Base-by-base conservation (phyloP, 73 alveolate genomes). In the Symbiodinium pilosum region DNA sequence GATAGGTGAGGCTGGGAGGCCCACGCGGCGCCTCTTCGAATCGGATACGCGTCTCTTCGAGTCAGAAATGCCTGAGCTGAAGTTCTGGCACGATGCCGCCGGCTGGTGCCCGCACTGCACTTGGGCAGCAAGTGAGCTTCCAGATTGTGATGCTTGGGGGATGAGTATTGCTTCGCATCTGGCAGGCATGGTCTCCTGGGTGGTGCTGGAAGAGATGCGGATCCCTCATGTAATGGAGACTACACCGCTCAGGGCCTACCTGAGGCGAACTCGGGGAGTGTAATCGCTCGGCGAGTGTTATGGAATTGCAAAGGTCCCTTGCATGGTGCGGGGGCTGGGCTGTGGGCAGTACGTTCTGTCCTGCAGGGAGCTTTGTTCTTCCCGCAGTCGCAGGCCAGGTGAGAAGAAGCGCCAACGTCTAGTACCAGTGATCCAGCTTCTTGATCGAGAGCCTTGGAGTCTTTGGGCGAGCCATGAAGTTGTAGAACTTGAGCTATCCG, bases 51-150 rank as follows among this genome's bases (percentile, higher is more conserved):
- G 95, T 69, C 95, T 89, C 44, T 41, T 34, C 73, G 95, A 47
- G 16, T 43, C 68, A 3, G 73, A 20, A 28, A 40, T 3, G 87
- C 95, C 95, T 41, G 43, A 24, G 75, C 95, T 89, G 95, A 89
- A 89, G 75, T 89, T 89, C 87, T 89, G 95, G 95, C 95, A 89
- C 87, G 95, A 89, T 40, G 87, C 87, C 28, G 95, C 95, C 26
- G 95, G 95, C 51, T 89, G 95, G 95, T 89, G 95, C 44, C 95
- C 95, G 11, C 95, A 89, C 26, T 89, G 95, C 73, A 38, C 40
- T 73, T 83, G 39, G 77, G 42, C 59, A 47, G 59, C 14, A 6
- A 14, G 21, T 9, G 59, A 47, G 59, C 59, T 47, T 47, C 59
- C 6, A 47, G 59, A 14, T 47, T 47, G 14, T 6, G 59, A 14